Evolutionary conservation across 2,329 filamentous ascomycete species (phyloP).

Genomic region (Cladosporium cucumerinum): DNA sequence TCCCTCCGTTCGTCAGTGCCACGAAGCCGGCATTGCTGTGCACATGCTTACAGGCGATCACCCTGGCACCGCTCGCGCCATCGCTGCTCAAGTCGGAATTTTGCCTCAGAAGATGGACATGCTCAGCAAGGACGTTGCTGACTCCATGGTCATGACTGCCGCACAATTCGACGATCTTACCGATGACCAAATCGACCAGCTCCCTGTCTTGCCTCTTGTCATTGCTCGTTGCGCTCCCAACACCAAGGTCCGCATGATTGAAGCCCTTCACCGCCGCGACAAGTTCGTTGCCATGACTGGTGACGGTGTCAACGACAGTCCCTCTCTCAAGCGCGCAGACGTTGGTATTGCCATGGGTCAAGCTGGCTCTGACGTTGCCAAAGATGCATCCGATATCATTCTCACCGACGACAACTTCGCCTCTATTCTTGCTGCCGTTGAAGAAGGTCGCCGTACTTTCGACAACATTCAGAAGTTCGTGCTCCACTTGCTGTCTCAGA

Average conservation of each 20-base stretch:
- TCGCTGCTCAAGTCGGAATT: constrained; percentile 75
- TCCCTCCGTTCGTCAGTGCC: constrained; percentile 65
- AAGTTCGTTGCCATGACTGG: constrained; percentile 84
- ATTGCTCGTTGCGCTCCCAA: constrained; percentile 80
- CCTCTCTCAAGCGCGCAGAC: constrained; percentile 74
- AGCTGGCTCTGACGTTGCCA: constrained; percentile 79
- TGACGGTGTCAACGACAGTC: constrained; percentile 83
- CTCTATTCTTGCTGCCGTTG: constrained; percentile 77
- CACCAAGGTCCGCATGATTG: constrained; percentile 89
- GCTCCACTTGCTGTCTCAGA: constrained; percentile 86
- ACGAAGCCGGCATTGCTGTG: constrained; percentile 70
- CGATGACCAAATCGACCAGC: constrained; percentile 68
- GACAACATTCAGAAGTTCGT: constrained; percentile 90
- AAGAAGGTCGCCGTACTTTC: constrained; percentile 79
- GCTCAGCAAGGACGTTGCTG: constrained; percentile 61
- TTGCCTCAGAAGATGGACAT: constrained; percentile 57
- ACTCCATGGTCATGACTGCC: constrained; percentile 69
- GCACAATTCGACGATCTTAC: constrained; percentile 59
- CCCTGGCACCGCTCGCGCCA: constrained; percentile 72
- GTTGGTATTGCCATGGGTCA: constrained; percentile 88
- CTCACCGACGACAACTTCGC: constrained; percentile 87
- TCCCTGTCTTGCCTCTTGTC: constrained; percentile 74
- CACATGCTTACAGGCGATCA: constrained; percentile 86
- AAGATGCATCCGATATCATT: constrained; percentile 79
- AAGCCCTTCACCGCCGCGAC: constrained; percentile 73